These are phyloP conservation scores for Urochloa ruziziensis DNA, from an alignment of 176 grass and related monocot species.

Conservation along the genomic window DNA sequence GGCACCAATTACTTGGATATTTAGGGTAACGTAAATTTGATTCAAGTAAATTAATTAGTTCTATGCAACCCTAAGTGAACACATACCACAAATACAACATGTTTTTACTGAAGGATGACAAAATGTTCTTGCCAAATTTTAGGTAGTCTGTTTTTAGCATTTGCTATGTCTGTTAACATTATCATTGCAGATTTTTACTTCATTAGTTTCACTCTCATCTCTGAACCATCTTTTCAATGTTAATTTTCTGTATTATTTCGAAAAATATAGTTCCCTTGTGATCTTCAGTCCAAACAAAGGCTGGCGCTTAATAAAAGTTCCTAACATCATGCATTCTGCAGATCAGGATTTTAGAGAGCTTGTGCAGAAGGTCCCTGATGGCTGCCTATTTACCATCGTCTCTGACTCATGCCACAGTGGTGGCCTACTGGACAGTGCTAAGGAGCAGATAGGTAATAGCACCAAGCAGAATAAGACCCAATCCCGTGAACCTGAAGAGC, in stretches of 20 bases:
- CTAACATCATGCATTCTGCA: slow-evolving; percentile 32
- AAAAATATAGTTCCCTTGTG: not conserved
- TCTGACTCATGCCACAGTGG: slow-evolving; percentile 98
- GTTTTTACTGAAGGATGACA: not conserved
- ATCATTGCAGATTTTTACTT: not conserved
- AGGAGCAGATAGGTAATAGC: slow-evolving; percentile 96
- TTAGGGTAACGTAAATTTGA: not conserved
- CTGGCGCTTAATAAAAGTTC: not conserved
- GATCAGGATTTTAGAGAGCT: slow-evolving; percentile 91
- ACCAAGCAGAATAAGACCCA: slow-evolving; percentile 44
- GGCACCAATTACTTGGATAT: not conserved
- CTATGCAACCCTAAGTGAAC: not conserved
- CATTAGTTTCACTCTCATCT: not conserved
- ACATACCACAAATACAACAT: not conserved
- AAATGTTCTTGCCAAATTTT: not conserved
- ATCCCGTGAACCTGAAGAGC: slow-evolving; percentile 47
- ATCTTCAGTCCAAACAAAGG: not conserved
- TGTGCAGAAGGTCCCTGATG: slow-evolving; percentile 68
- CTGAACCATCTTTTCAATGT: not conserved
- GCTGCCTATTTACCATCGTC: slow-evolving; percentile 85
- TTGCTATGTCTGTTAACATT: not conserved
- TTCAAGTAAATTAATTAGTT: not conserved
- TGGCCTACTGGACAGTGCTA: slow-evolving; percentile 75
- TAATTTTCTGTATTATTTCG: not conserved
- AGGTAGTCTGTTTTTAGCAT: not conserved